Conservation (phyloP, 2,329 filamentous ascomycete genomes). For the Fusarium denticulatum region DNA sequence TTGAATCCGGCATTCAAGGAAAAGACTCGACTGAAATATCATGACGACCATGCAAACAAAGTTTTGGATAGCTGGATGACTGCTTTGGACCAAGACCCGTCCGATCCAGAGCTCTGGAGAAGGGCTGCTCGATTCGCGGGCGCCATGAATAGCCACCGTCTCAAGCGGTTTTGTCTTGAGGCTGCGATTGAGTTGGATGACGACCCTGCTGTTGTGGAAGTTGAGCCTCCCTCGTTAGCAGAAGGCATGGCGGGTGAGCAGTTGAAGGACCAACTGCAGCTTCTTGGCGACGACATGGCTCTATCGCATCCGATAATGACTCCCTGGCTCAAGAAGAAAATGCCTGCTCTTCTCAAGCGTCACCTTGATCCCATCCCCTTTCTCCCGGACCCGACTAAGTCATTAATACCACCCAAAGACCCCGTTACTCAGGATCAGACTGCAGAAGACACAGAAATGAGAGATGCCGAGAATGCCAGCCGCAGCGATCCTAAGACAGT, state of each 20-base stretch:
- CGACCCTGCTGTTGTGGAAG: conserved; percentile 69
- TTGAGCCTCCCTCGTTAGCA: conserved; percentile 70
- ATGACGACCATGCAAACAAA: conserved; percentile 50
- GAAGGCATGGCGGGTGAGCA: conserved; percentile 72
- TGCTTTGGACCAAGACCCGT: conserved; percentile 72
- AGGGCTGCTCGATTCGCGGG: conserved; percentile 66
- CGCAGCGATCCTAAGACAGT: conserved; percentile 30
- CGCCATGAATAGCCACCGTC: conserved; percentile 65
- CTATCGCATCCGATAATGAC: conserved; percentile 69
- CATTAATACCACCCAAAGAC: conserved; percentile 47
- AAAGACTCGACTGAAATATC: conserved; percentile 43
- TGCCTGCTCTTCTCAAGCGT: conserved; percentile 62
- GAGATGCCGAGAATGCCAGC: conserved; percentile 21
- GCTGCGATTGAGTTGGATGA: conserved; percentile 74
- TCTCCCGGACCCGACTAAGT: conserved; percentile 62
- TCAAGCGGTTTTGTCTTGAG: conserved; percentile 71
- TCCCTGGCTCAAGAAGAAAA: conserved; percentile 63
- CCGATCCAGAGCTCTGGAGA: conserved; percentile 74
- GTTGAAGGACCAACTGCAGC: conserved; percentile 63
- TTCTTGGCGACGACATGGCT: conserved; percentile 65
- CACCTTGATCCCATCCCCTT: conserved; percentile 71
- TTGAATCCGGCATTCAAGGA: conserved; percentile 63
- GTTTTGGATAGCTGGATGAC: conserved; percentile 67
- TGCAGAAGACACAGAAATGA: conserved; percentile 31
- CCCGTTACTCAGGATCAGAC: conserved; percentile 15